phyloP scores from a whole-genome alignment of 352 stramenopile species.

The Aphanomyces cochlioides region DNA sequence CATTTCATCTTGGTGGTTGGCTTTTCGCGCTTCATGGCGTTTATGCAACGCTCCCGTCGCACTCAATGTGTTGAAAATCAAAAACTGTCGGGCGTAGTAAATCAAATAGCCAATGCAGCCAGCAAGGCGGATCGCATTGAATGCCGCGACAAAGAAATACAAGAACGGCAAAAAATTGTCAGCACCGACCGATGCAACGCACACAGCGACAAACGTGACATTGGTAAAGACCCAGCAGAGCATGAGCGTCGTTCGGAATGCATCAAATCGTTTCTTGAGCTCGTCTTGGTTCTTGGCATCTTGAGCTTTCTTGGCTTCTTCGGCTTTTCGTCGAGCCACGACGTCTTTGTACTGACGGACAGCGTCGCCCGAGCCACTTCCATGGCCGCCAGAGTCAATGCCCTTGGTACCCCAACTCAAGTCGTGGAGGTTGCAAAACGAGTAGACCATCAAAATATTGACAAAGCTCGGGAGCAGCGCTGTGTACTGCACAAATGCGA shows the following conservation, averaged over 20 bases:
- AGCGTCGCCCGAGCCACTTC: conserved; percentile 42
- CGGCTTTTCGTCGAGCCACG: conserved; percentile 61
- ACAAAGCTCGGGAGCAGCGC: conserved; percentile 83
- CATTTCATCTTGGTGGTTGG: conserved; percentile 1
- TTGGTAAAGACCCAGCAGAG: conserved; percentile 79
- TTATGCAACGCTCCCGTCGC: conserved; percentile 22
- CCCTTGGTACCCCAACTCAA: conserved; percentile 85
- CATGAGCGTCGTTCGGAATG: conserved; percentile 80
- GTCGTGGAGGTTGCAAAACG: conserved; percentile 86
- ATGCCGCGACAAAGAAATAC: conserved; percentile 60
- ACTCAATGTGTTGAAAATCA: conserved; percentile 24
- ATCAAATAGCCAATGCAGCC: conserved; percentile 69
- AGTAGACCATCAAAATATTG: conserved; percentile 89
- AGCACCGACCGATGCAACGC: conserved; percentile 59
- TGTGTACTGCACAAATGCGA: conserved; percentile 86
- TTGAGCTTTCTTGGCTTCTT: conserved; percentile 66
- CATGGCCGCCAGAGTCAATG: conserved; percentile 33
- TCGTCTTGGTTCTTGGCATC: conserved; percentile 52
- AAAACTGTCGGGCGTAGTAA: conserved; percentile 38
- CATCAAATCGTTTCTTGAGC: conserved; percentile 74
- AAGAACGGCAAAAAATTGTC: conserved; percentile 61
- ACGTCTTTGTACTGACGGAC: conserved; percentile 84
- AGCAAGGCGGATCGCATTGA: conserved; percentile 63
- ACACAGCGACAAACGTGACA: conserved; percentile 68
- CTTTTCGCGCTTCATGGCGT: conserved; percentile 25